Base-by-base conservation (phyloP, 768 basidiomycete genomes). In the Tricholoma furcatifolium region DNA sequence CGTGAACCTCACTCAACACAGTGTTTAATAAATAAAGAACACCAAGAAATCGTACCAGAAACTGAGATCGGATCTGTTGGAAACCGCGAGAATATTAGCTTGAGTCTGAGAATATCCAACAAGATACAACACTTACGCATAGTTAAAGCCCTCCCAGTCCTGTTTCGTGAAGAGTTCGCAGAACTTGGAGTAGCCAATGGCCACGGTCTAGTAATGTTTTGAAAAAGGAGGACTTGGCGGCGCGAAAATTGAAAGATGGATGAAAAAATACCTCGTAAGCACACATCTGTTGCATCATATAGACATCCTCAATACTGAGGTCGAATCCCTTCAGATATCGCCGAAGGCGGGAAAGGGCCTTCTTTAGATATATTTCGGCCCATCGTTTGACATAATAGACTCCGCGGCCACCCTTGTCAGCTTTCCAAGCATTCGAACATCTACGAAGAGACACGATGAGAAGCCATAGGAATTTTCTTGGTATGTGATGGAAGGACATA, bases 111-210 rank as follows among this genome's bases (percentile, higher is more conserved):
- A 10, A n/a, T 6, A n/a, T 36, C 23, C 23, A 12, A 40, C 39
- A 18, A 11, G 42, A n/a, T n/a, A n/a, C n/a, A n/a, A n/a, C n/a
- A 7, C 27, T 27, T 58, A 91, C 82, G 87, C 78, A 56, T 97
- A 96, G 65, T 91, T 81, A 66, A 93, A 96, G 0, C 92, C 92
- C 64, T 90, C 86, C 94, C 93, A 98, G 68, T 97, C 94, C 40
- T 91, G 84, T 61, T 87, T 79, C 0, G 91, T 93, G 69, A 98
- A 98, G 2, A 97, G 73, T 50, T 85, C 84, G 58, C 93, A 98
- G 71, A 95, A 98, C 57, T 85, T 87, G 14, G 91, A 93, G 64
- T 92, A 95, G 8, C 92, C 93, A 10, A 96, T 76, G 0, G 92
- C 89, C 41, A 96, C 95, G 15, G 95, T 94, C 88, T 91, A 35